phyloP scores from a whole-genome alignment of 352 stramenopile species.

The Peronosclerospora sorghi region DNA sequence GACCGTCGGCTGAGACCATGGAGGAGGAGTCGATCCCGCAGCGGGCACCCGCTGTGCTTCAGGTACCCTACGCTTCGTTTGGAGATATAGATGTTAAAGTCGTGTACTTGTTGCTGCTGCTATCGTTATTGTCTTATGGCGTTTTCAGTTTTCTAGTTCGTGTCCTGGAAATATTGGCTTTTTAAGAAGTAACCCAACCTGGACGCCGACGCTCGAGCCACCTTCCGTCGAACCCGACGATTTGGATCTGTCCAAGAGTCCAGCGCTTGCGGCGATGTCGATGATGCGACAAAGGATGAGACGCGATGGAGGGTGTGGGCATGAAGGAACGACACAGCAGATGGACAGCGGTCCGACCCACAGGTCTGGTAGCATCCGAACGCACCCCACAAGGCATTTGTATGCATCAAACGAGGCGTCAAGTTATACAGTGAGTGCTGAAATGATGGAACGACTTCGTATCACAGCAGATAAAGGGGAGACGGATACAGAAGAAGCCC shows the following conservation, averaged over 20 bases:
- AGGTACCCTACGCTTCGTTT: conserved; percentile 15
- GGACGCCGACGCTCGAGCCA: conserved; percentile 24
- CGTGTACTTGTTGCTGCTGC: neutral
- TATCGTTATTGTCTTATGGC: conserved; percentile 2
- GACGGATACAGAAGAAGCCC: conserved; percentile 12
- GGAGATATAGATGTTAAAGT: no score
- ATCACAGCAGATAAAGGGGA: conserved; percentile 26
- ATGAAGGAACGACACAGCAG: conserved; percentile 9
- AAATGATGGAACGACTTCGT: conserved; percentile 24
- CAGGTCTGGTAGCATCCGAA: conserved; percentile 16
- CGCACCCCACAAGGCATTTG: conserved; percentile 16
- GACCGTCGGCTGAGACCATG: conserved; percentile 26
- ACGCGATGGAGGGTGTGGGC: conserved; percentile 2
- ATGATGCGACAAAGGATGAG: conserved; percentile 33
- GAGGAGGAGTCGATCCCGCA: conserved; percentile 13
- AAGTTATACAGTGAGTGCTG: conserved; percentile 21
- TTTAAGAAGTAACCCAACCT: conserved; percentile 29
- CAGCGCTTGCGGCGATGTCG: conserved; percentile 55
- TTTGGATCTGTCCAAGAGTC: conserved; percentile 63
- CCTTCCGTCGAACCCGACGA: conserved; percentile 26
- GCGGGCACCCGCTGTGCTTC: conserved; percentile 34
- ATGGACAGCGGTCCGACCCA: conserved; percentile 12
- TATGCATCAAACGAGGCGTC: conserved; percentile 24
- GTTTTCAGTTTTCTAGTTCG: conserved; percentile 49
- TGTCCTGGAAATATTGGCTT: conserved; percentile 58